phyloP scores from a whole-genome alignment of 306 rosid genomes.

The Gleditsia sinensis region DNA sequence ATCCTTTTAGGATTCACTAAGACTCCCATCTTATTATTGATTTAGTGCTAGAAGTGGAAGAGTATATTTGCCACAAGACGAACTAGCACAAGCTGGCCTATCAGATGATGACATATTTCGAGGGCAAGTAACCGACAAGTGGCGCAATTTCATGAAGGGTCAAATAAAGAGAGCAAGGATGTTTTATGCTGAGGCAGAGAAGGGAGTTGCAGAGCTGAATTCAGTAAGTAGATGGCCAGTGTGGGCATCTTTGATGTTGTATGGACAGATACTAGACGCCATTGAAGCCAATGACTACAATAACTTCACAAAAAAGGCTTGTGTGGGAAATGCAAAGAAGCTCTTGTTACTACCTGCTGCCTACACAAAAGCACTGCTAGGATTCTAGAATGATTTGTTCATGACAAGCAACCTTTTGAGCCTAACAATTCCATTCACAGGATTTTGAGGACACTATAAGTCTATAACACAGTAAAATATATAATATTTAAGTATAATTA shows the following conservation, averaged over 20 bases:
- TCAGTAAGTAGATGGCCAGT: slow-evolving; percentile 91
- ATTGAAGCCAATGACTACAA: slow-evolving; percentile 92
- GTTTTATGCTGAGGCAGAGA: slow-evolving; percentile 88
- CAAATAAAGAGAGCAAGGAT: slow-evolving; percentile 84
- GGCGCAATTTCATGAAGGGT: slow-evolving; percentile 85
- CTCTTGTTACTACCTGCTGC: slow-evolving; percentile 66
- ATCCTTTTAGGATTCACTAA: not conserved
- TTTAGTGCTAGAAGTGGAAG: slow-evolving; percentile 64
- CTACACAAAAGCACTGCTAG: slow-evolving; percentile 61
- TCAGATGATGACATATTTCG: slow-evolving; percentile 64
- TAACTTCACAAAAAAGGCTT: slow-evolving; percentile 82
- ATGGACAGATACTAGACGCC: slow-evolving; percentile 76
- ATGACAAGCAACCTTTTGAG: too few species aligned
- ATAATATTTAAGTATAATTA: too few species aligned
- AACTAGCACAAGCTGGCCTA: slow-evolving; percentile 57
- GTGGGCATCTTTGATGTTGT: slow-evolving; percentile 78
- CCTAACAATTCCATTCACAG: too few species aligned
- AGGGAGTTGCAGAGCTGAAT: slow-evolving; percentile 74
- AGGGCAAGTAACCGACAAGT: slow-evolving; percentile 75
- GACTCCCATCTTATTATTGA: not conserved
- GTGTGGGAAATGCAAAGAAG: slow-evolving; percentile 76
- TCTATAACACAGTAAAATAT: too few species aligned
- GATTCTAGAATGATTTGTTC: too few species aligned
- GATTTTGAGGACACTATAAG: too few species aligned
- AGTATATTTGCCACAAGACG: slow-evolving; percentile 68